Conservation (phyloP, 441 rosid genomes). For the Euphorbia schlechtendalii region DNA sequence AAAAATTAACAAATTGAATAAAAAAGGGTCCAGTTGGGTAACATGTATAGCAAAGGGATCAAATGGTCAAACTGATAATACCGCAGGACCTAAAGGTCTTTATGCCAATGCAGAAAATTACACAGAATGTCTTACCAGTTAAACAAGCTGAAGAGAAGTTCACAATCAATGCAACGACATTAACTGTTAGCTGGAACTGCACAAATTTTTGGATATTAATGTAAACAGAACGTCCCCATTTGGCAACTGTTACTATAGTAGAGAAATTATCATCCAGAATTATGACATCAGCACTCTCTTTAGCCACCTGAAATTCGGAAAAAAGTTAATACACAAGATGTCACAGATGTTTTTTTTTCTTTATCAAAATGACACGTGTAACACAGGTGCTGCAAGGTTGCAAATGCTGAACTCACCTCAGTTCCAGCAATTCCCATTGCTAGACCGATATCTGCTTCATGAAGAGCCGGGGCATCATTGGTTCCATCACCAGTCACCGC, state of each 20-base stretch:
- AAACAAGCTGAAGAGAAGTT: conserved; percentile 68
- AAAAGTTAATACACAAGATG: too few relatives aligned
- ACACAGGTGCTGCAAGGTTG: too few relatives aligned
- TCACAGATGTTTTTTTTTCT: too few relatives aligned
- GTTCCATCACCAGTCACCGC: conserved; percentile 62
- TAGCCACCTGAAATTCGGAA: conserved; percentile 39
- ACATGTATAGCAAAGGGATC: too few relatives aligned
- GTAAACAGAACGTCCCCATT: conserved; percentile 55
- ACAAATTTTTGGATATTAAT: conserved; percentile 55
- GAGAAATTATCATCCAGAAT: conserved; percentile 52
- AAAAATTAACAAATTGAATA: too few relatives aligned
- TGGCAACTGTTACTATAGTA: conserved; percentile 39
- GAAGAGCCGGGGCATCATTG: conserved; percentile 54
- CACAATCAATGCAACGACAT: conserved; percentile 44
- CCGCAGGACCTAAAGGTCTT: too few relatives aligned
- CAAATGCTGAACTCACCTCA: conserved; percentile 26
- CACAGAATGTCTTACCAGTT: conserved; percentile 42
- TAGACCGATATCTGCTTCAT: conserved; percentile 52
- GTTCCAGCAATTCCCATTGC: conserved; percentile 63
- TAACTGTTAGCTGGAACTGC: conserved; percentile 58
- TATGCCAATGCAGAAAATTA: too few relatives aligned
- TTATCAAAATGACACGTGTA: too few relatives aligned
- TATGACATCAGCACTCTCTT: conserved; percentile 55
- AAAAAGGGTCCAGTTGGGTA: too few relatives aligned
- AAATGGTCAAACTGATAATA: too few relatives aligned